Percentiles rank a stretch among this genome's conserved stretches.
These are phyloP conservation scores for Retiboletus flavoniger DNA, from an alignment of 1,284 basidiomycete genomes.

Conservation along the genomic window DNA sequence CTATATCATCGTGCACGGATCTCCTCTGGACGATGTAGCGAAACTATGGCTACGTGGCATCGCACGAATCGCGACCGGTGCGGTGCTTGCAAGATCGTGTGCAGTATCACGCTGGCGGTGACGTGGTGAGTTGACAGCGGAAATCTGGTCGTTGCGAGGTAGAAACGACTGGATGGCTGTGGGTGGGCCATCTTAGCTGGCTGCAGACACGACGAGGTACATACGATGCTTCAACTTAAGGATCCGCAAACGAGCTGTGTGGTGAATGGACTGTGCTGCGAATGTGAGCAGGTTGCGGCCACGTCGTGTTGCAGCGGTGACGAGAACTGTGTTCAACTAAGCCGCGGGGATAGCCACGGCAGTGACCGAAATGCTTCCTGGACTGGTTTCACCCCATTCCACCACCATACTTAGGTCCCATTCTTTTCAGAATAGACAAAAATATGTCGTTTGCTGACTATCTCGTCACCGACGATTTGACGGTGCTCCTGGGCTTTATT, in stretches of 20 bases:
- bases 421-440: conserved; percentile 9
- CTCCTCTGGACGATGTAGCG: not conserved
- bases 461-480: conserved; percentile 72
- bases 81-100: not conserved
- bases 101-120: not conserved
- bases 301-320: not conserved
- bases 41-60: not conserved
- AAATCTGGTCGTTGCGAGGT: not conserved
- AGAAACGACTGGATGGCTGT: not conserved
- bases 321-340: not conserved
- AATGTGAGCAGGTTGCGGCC: not conserved
- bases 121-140: conserved; percentile 1
- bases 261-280: not conserved
- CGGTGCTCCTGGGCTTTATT: conserved; percentile 69
- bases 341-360: conserved; percentile 5
- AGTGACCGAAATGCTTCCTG: conserved; percentile 2
- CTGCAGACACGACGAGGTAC: not conserved
- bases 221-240: not conserved
- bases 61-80: not conserved
- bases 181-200: not conserved
- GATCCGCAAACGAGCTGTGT: not conserved
- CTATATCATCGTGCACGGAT: conserved; percentile 8
- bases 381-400: not conserved
- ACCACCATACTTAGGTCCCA: not conserved
- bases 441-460: conserved; percentile 50